Percentiles rank a stretch among this genome's conserved stretches.
Conservation (phyloP, 2,329 filamentous ascomycete species). For the Claviceps sp. region DNA sequence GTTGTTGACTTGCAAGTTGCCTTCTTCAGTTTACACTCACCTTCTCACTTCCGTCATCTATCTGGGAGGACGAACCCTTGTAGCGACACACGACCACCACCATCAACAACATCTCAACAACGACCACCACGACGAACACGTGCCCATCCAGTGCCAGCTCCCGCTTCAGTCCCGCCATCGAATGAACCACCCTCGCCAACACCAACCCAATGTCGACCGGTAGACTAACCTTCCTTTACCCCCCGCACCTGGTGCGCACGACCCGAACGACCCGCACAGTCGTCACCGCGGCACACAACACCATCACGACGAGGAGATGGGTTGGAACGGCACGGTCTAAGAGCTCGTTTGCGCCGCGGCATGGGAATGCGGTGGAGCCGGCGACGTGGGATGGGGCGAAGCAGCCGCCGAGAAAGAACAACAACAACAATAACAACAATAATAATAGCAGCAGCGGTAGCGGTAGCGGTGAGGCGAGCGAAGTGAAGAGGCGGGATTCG, state of each 20-base stretch:
- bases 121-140: no score
- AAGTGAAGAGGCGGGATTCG: background rate
- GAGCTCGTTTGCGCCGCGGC: conserved; percentile 38
- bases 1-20: no score
- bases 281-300: background rate
- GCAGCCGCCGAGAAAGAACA: background rate
- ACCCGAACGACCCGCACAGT: conserved; percentile 14
- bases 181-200: no score
- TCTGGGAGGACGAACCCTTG: no score
- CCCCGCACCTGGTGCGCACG: conserved; percentile 43
- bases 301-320: conserved; percentile 5
- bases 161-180: background rate
- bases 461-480: background rate
- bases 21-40: no score
- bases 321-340: conserved; percentile 25
- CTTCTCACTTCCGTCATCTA: no score
- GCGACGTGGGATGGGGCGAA: conserved; percentile 14
- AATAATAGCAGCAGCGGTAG: no score
- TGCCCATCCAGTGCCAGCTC: no score
- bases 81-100: no score
- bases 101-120: no score
- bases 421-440: no score
- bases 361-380: conserved; percentile 50
- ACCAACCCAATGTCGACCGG: conserved; percentile 19
- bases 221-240: conserved; percentile 55